Conservation (phyloP, 2,329 filamentous ascomycete genomes). For the Trichoderma atroviride region DNA sequence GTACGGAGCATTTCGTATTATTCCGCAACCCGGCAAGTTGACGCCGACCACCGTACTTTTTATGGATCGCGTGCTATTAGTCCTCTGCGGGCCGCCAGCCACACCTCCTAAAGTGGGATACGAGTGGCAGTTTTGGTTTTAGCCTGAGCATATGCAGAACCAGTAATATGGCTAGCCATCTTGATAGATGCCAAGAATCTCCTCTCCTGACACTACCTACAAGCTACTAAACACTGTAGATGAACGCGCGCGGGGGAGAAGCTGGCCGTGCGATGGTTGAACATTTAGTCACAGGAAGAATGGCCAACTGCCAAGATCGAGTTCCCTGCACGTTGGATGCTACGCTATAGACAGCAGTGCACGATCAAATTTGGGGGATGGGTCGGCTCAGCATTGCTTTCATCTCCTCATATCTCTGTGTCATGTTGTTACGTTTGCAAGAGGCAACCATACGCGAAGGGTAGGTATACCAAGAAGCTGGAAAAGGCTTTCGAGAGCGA, state of each 20-base stretch:
- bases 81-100: conserved; percentile 1
- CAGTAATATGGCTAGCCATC: background rate
- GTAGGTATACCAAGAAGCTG: background rate
- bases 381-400: background rate
- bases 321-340: background rate
- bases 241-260: background rate
- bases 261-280: background rate
- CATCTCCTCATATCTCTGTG: background rate
- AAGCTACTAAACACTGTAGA: background rate
- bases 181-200: background rate
- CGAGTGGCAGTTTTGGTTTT: background rate
- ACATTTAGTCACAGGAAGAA: background rate
- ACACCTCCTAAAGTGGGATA: background rate
- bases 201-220: background rate
- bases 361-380: too few relatives aligned
- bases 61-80: background rate
- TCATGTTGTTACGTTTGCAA: background rate
- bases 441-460: too few relatives aligned
- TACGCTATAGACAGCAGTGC: background rate
- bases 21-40: conserved; percentile 9
- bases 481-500: too few relatives aligned
- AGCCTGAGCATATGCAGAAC: background rate
- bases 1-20: conserved; percentile 13
- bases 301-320: background rate
- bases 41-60: background rate